These are phyloP conservation scores for Aspergillus incahuasiensis DNA, from an alignment of 495 filamentous ascomycete species.

Conservation along the genomic window DNA sequence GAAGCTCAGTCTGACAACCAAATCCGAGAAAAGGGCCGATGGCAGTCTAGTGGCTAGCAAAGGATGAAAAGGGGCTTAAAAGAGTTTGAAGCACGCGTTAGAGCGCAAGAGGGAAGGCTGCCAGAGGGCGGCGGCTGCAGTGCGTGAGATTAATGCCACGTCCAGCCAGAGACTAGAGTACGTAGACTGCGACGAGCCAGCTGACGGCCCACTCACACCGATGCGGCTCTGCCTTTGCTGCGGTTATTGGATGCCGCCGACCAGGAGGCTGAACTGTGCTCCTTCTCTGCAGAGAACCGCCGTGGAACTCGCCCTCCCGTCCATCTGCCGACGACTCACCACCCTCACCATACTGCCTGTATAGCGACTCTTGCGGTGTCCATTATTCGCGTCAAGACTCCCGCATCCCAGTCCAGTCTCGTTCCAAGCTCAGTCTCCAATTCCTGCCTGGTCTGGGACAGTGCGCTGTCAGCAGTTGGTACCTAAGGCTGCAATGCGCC, in stretches of 20 bases:
- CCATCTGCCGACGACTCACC: not conserved
- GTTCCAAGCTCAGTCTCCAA: not conserved
- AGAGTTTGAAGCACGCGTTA: not conserved
- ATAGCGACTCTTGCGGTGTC: too few relatives aligned
- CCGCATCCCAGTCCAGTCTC: too few relatives aligned
- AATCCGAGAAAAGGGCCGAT: not conserved
- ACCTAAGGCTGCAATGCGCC: slow-evolving; percentile 18
- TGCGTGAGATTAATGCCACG: slow-evolving; percentile 13
- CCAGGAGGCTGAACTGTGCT: slow-evolving; percentile 26
- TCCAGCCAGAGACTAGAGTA: not conserved
- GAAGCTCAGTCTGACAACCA: not conserved
- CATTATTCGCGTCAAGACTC: too few relatives aligned
- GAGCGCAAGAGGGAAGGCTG: not conserved
- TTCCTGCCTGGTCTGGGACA: not conserved
- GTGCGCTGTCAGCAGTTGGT: slow-evolving; percentile 8
- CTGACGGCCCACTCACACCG: slow-evolving; percentile 14
- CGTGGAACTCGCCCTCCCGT: slow-evolving; percentile 19
- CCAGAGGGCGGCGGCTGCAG: not conserved
- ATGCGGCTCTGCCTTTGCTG: slow-evolving; percentile 16
- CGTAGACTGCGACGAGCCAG: slow-evolving; percentile 1
- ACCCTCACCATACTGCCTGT: not conserved
- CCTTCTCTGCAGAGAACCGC: slow-evolving; percentile 23
- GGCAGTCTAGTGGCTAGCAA: not conserved
- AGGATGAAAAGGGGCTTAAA: slow-evolving; percentile 6
- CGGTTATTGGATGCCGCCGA: slow-evolving; percentile 14